These are phyloP conservation scores for Entomortierella parvispora DNA, from an alignment of 192 early-diverging fungal species.

Conservation along the genomic window DNA sequence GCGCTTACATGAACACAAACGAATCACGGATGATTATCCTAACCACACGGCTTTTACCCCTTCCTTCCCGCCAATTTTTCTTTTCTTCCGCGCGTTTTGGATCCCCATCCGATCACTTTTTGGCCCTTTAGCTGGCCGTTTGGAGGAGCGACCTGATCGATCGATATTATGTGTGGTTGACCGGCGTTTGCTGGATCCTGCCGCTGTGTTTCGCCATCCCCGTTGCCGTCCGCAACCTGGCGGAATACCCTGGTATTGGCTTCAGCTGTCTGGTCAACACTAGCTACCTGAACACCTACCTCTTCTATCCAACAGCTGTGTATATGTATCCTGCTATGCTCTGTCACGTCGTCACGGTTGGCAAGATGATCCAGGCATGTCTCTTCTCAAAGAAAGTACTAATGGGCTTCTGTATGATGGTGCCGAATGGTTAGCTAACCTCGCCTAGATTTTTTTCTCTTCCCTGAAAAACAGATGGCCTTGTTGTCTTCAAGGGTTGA, in stretches of 20 bases:
- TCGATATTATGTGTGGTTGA: constrained; percentile 31
- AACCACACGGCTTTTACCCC: no score
- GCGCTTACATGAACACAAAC: not conserved
- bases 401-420: no score
- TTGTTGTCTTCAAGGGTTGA: constrained; percentile 44
- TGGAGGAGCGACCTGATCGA: constrained; percentile 12
- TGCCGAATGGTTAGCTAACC: no score
- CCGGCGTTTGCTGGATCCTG: constrained; percentile 31
- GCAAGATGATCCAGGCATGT: constrained; percentile 46
- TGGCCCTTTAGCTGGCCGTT: not conserved
- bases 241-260: constrained; percentile 45
- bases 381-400: not conserved
- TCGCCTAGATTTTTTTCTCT: not conserved
- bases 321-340: constrained; percentile 49
- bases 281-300: constrained; percentile 32
- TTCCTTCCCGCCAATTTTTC: not conserved
- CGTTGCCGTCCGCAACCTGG: constrained; percentile 37
- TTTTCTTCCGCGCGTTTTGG: not conserved
- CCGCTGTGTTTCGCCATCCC: constrained; percentile 41
- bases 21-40: no score
- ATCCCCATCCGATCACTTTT: not conserved
- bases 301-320: constrained; percentile 42
- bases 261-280: constrained; percentile 45
- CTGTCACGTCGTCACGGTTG: constrained; percentile 31
- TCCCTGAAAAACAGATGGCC: constrained; percentile 8